These are phyloP conservation scores for Orbilia blumenaviensis DNA, from an alignment of 2,329 filamentous ascomycete genomes.

Conservation along the genomic window DNA sequence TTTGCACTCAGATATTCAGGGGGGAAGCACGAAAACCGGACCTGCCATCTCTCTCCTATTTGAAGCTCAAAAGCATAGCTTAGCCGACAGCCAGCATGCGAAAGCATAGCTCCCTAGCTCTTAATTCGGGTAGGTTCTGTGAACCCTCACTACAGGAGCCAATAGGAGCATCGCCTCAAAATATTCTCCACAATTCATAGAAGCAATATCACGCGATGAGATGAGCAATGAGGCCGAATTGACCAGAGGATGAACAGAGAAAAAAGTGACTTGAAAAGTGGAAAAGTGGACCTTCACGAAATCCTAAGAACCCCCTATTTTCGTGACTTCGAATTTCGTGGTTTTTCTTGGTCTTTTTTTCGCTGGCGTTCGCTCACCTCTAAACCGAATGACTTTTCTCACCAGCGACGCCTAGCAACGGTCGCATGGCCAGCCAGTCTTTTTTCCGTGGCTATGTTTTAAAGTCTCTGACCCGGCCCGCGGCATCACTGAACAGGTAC, in stretches of 20 bases:
- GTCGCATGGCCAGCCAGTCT: background rate
- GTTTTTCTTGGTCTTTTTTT: too few relatives aligned
- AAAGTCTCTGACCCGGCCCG: constrained; percentile 16
- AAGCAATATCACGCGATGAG: constrained; percentile 47
- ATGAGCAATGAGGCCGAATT: constrained; percentile 24
- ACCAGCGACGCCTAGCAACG: background rate
- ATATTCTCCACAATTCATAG: constrained; percentile 10
- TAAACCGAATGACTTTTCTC: background rate
- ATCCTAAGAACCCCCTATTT: background rate
- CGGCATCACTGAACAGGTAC: constrained; percentile 2
- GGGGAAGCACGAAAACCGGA: background rate
- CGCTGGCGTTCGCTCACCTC: constrained; percentile 9
- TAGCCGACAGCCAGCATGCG: constrained; percentile 33
- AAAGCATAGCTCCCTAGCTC: constrained; percentile 19
- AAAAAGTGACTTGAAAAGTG: background rate
- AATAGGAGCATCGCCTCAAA: constrained; percentile 6
- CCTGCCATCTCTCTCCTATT: constrained; percentile 8
- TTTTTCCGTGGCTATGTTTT: constrained; percentile 25
- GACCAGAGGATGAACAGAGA: background rate
- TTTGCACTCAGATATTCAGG: constrained; percentile 14
- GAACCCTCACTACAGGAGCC: background rate
- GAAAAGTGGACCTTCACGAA: constrained; percentile 14
- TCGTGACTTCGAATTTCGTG: background rate
- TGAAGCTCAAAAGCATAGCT: constrained; percentile 16
- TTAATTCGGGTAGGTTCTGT: background rate